Evolutionary conservation across 495 filamentous ascomycete genomes (phyloP).

Genomic region (Podospora fimiseda): DNA sequence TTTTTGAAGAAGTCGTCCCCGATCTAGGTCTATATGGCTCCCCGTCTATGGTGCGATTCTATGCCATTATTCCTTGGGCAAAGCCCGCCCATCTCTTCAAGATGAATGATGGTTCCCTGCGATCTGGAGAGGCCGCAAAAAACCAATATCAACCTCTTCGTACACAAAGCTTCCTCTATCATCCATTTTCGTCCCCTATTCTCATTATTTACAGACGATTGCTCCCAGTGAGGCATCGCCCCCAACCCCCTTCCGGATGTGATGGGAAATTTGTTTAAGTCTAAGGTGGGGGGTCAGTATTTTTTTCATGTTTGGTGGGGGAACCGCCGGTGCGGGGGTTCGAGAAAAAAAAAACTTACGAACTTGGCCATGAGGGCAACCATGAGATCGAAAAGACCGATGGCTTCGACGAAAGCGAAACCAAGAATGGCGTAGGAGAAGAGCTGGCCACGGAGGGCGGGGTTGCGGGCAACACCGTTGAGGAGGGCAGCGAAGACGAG

Average conservation of each 20-base stretch:
- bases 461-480: constrained; percentile 80
- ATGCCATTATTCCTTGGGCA: constrained; percentile 30
- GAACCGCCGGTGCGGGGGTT: neutral
- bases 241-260: constrained; percentile 11
- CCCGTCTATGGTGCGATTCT: constrained; percentile 33
- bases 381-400: constrained; percentile 90
- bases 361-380: constrained; percentile 84
- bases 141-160: constrained; percentile 23
- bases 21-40: constrained; percentile 32
- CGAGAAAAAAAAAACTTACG: constrained; percentile 38
- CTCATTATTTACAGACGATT: constrained; percentile 27
- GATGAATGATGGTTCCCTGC: constrained; percentile 19
- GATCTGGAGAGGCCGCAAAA: constrained; percentile 16
- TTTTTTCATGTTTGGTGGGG: neutral
- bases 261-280: constrained; percentile 23
- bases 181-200: constrained; percentile 9
- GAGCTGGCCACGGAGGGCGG: constrained; percentile 79
- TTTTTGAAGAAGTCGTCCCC: constrained; percentile 24
- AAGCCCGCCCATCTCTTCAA: constrained; percentile 16
- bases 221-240: constrained; percentile 20
- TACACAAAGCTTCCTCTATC: constrained; percentile 20
- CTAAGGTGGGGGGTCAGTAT: constrained; percentile 9
- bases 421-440: constrained; percentile 92
- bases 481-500: constrained; percentile 84
- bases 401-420: constrained; percentile 91